Conservation (phyloP, 805 yeast genomes). For the Wickerhamomyces mucosus region DNA sequence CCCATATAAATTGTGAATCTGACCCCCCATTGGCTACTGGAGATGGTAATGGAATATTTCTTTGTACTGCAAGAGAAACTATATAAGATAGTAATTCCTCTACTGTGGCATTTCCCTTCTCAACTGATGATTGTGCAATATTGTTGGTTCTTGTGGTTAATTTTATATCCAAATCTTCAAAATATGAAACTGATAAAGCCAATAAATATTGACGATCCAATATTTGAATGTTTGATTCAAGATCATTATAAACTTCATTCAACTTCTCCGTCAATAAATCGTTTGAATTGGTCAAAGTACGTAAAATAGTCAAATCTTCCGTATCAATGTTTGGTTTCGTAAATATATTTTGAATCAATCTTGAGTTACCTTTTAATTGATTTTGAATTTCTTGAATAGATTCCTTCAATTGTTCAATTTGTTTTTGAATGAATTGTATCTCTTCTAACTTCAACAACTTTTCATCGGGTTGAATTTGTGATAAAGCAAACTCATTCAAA, state of each 20-base stretch:
- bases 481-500: constrained; percentile 14
- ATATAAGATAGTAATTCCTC: constrained; percentile 19
- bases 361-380: constrained; percentile 10
- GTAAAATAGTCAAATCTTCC: constrained; percentile 5
- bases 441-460: constrained; percentile 10
- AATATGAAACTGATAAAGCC: constrained; percentile 14
- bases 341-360: constrained; percentile 5
- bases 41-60: constrained; percentile 13
- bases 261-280: constrained; percentile 6
- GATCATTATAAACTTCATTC: constrained; percentile 3
- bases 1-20: constrained; percentile 13
- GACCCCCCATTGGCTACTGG: constrained; percentile 11
- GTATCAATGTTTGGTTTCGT: not conserved
- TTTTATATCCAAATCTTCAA: constrained; percentile 12
- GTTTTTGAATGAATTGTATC: constrained; percentile 3
- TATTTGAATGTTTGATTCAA: constrained; percentile 2
- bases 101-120: constrained; percentile 2
- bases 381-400: constrained; percentile 9
- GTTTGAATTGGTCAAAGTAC: constrained; percentile 8
- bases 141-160: not conserved
- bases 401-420: constrained; percentile 4
- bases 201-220: constrained; percentile 12
- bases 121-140: not conserved
- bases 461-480: constrained; percentile 6
- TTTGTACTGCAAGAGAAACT: constrained; percentile 19